These are phyloP conservation scores for Spatholobus suberectus DNA, from an alignment of 306 rosid genomes.

Conservation along the genomic window DNA sequence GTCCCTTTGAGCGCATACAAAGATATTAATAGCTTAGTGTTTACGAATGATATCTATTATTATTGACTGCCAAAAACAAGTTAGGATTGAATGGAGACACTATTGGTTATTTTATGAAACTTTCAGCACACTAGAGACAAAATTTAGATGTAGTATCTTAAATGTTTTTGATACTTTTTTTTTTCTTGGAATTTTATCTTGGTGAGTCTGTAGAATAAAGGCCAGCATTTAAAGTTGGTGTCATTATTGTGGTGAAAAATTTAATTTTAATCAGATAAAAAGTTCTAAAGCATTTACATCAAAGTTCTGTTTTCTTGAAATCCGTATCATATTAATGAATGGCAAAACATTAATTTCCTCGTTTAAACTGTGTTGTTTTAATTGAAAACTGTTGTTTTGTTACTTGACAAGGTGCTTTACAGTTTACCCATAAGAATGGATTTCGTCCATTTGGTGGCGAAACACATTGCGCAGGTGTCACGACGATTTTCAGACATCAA, in stretches of 20 bases:
- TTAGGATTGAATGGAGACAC: neutral
- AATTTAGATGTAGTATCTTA: neutral
- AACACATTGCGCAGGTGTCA: neutral
- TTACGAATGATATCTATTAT: slow-evolving; percentile 10
- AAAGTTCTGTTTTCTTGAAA: neutral
- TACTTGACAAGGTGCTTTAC: neutral
- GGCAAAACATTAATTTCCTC: neutral
- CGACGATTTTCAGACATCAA: neutral
- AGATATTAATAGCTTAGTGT: neutral
- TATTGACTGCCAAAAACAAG: neutral
- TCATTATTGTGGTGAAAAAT: neutral
- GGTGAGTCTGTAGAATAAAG: neutral
- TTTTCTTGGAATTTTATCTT: neutral
- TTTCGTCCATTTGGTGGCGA: neutral
- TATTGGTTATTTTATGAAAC: neutral
- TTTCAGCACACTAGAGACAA: neutral
- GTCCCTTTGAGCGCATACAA: neutral
- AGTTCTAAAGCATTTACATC: neutral
- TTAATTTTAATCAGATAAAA: neutral
- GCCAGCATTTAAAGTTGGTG: neutral
- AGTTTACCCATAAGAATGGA: neutral
- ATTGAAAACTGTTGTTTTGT: neutral
- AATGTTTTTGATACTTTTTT: neutral
- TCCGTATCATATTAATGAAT: neutral
- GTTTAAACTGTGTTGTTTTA: neutral